These are phyloP conservation scores for Mesotaenium endlicherianum DNA, from an alignment of 139 green algal genomes.

Conservation along the genomic window DNA sequence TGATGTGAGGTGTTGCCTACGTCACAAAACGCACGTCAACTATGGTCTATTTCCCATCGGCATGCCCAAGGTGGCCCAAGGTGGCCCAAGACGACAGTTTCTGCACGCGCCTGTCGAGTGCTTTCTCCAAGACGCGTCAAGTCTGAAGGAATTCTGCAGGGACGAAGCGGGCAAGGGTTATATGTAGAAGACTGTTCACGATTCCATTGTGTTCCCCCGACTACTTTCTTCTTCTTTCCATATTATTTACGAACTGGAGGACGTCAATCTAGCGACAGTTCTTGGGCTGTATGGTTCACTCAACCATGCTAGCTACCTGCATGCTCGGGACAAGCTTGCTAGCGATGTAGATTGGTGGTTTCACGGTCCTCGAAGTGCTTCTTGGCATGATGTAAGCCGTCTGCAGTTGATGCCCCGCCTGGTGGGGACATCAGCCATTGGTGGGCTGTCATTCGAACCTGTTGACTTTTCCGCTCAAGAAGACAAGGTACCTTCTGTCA, in stretches of 20 bases:
- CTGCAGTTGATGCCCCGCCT: slow-evolving; percentile 9
- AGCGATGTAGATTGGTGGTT: slow-evolving; percentile 9
- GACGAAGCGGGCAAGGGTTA: too few relatives aligned
- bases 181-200: too few relatives aligned
- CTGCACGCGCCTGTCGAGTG: too few relatives aligned
- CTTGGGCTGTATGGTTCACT: background rate
- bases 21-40: too few relatives aligned
- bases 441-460: background rate
- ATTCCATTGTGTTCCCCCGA: too few relatives aligned
- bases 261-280: background rate
- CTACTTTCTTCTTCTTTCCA: too few relatives aligned
- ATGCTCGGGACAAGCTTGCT: background rate
- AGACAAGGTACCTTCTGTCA: slow-evolving; percentile 5
- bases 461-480: background rate
- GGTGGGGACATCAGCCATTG: background rate
- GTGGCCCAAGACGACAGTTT: too few relatives aligned
- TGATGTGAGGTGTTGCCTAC: too few relatives aligned
- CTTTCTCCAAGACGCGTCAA: too few relatives aligned
- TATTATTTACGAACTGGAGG: slow-evolving; percentile 12
- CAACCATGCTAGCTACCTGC: background rate
- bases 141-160: too few relatives aligned
- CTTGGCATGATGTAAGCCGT: background rate
- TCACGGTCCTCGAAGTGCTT: background rate
- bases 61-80: too few relatives aligned
- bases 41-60: too few relatives aligned